Conservation (phyloP, 495 filamentous ascomycete species). For the Tuber umbilicatum region DNA sequence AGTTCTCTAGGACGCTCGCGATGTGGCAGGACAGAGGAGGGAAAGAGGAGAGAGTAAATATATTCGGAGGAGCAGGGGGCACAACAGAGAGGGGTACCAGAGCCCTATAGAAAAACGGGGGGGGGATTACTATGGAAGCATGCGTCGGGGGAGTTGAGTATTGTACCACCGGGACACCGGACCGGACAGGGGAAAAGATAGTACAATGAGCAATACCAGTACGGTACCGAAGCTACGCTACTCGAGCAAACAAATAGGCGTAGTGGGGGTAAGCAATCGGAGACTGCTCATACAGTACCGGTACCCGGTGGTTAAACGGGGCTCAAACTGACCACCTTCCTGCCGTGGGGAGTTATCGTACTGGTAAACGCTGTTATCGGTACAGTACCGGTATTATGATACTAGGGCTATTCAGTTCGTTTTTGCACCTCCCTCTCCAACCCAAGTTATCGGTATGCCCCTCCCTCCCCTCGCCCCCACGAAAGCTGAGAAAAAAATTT, state of each 20-base stretch:
- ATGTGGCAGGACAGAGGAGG: not conserved
- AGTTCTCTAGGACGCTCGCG: not conserved
- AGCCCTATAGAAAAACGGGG: not conserved
- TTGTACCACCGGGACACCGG: not conserved
- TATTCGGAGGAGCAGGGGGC: not conserved
- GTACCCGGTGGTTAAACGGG: not conserved
- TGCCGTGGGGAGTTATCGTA: not conserved
- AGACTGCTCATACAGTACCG: not conserved
- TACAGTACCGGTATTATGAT: too few species aligned
- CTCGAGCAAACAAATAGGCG: not conserved
- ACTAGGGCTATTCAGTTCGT: not conserved
- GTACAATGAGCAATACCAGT: too few species aligned
- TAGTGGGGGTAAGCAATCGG: not conserved
- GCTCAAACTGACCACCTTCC: not conserved
- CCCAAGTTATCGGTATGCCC: not conserved
- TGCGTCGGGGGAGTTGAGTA: not conserved
- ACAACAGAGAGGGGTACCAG: not conserved
- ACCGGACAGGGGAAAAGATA: not conserved
- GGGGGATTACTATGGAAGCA: not conserved
- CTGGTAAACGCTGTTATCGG: too few species aligned
- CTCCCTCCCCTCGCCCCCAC: not conserved
- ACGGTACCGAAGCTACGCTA: not conserved
- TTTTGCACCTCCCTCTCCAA: not conserved
- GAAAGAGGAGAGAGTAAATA: not conserved
- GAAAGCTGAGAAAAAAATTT: not conserved